Conservation (phyloP, 2,329 filamentous ascomycete genomes). For the Monilinia aucupariae region DNA sequence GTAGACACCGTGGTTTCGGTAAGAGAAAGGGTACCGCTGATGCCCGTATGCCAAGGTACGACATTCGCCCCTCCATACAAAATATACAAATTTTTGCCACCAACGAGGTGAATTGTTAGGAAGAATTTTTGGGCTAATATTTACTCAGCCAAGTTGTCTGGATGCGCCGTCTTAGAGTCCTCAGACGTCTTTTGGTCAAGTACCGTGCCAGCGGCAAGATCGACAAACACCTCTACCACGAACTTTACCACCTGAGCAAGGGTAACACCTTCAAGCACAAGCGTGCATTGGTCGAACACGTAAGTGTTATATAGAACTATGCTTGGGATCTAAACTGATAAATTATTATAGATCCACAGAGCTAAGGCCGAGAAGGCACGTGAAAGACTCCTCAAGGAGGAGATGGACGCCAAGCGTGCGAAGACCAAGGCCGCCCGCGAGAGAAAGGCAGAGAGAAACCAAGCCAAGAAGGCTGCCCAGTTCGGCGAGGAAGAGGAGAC, state of each 20-base stretch:
- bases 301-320: conserved; percentile 54
- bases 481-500: conserved; percentile 60
- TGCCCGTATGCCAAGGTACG: conserved; percentile 97
- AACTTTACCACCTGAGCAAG: conserved; percentile 99
- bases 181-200: conserved; percentile 98
- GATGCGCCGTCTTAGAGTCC: conserved; percentile 99
- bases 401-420: conserved; percentile 99
- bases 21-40: conserved; percentile 99
- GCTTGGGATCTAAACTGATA: conserved; percentile 23
- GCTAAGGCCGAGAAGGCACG: conserved; percentile 99
- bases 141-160: conserved; percentile 81
- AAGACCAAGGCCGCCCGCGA: conserved; percentile 99
- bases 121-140: conserved; percentile 29
- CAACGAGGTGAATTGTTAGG: conserved; percentile 19
- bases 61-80: conserved; percentile 8
- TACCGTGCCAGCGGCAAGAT: conserved; percentile 99
- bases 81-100: conserved; percentile 22
- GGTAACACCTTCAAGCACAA: conserved; percentile 99
- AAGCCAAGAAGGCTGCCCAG: conserved; percentile 85
- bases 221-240: conserved; percentile 99
- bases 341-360: conserved; percentile 77
- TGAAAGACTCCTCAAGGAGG: conserved; percentile 93
- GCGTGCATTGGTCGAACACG: conserved; percentile 99
- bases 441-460: conserved; percentile 89
- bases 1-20: conserved; percentile 98